phyloP scores from a whole-genome alignment of 768 basidiomycete genomes.

The Lactifluus echinatus region DNA sequence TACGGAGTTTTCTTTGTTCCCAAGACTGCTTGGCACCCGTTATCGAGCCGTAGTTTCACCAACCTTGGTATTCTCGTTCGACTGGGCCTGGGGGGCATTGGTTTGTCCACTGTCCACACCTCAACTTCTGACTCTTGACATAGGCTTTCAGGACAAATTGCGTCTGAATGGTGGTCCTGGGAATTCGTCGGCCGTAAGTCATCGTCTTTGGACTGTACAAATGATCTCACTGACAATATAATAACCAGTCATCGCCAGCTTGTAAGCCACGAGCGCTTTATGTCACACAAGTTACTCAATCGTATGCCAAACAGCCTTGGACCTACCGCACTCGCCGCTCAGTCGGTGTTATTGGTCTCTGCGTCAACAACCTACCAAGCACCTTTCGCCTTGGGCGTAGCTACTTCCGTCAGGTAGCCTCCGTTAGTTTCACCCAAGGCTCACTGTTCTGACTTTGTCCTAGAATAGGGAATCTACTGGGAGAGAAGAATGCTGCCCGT shows the following conservation, averaged over 20 bases:
- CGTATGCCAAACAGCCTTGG: conserved; percentile 47
- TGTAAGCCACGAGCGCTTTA: conserved; percentile 27
- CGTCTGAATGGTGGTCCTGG: conserved; percentile 98
- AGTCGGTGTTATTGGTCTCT: conserved; percentile 76
- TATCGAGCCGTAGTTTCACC: conserved; percentile 55
- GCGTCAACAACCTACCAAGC: conserved; percentile 74
- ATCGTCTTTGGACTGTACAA: background rate
- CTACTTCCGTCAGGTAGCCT: conserved; percentile 71
- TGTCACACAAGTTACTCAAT: conserved; percentile 17
- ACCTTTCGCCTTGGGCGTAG: conserved; percentile 75
- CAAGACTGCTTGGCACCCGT: conserved; percentile 75
- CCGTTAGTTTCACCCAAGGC: background rate
- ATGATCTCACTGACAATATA: background rate
- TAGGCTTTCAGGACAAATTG: conserved; percentile 49
- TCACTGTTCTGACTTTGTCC: background rate
- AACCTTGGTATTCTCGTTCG: conserved; percentile 59
- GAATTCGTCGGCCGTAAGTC: conserved; percentile 58
- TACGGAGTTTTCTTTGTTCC: conserved; percentile 60
- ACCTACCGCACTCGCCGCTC: conserved; percentile 73
- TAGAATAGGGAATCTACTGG: conserved; percentile 84
- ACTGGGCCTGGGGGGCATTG: conserved; percentile 78
- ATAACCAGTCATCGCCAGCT: conserved; percentile 42
- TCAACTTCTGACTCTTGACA: background rate
- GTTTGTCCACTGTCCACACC: conserved; percentile 27
- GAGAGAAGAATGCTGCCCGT: conserved; percentile 65